These are phyloP conservation scores for Echria macrotheca DNA, from an alignment of 495 filamentous ascomycete genomes.

Conservation along the genomic window DNA sequence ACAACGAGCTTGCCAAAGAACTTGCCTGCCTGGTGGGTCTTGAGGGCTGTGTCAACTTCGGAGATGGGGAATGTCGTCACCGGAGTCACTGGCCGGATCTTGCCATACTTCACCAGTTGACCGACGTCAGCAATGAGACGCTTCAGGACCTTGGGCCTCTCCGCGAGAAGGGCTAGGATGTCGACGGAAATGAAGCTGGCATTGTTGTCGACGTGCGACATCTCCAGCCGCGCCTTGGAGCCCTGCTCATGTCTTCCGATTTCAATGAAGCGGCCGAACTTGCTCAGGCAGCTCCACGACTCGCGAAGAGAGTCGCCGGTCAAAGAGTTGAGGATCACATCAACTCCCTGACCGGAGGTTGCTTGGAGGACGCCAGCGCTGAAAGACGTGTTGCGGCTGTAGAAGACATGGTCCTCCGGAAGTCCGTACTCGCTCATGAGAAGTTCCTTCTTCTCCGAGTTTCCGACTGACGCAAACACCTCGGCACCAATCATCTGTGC, in stretches of 20 bases:
- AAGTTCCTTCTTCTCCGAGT: conserved; percentile 45
- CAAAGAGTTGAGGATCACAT: conserved; percentile 60
- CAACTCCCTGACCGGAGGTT: conserved; percentile 53
- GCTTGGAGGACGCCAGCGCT: conserved; percentile 40
- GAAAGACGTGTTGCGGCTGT: conserved; percentile 41
- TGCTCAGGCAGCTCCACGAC: conserved; percentile 44
- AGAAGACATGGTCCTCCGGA: conserved; percentile 51
- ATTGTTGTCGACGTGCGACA: conserved; percentile 39
- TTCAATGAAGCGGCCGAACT: conserved; percentile 45
- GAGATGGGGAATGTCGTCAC: conserved; percentile 44
- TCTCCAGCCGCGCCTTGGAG: conserved; percentile 35
- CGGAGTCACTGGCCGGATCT: conserved; percentile 35
- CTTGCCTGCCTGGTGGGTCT: conserved; percentile 50
- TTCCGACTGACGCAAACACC: conserved; percentile 54
- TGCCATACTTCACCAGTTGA: conserved; percentile 34
- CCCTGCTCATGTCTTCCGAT: conserved; percentile 38
- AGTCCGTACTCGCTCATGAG: conserved; percentile 47
- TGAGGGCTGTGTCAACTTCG: conserved; percentile 53
- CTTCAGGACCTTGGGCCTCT: conserved; percentile 35
- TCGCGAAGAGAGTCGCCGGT: conserved; percentile 37
- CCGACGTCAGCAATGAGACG: conserved; percentile 37
- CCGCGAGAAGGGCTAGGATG: conserved; percentile 33
- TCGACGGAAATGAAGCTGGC: conserved; percentile 47
- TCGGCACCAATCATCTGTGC: conserved; percentile 52
- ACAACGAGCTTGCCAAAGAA: conserved; percentile 56